Percentiles rank a stretch among this genome's conserved stretches.
phyloP scores from a whole-genome alignment of 1,284 basidiomycete genomes.

The Ganoderma meredithae region DNA sequence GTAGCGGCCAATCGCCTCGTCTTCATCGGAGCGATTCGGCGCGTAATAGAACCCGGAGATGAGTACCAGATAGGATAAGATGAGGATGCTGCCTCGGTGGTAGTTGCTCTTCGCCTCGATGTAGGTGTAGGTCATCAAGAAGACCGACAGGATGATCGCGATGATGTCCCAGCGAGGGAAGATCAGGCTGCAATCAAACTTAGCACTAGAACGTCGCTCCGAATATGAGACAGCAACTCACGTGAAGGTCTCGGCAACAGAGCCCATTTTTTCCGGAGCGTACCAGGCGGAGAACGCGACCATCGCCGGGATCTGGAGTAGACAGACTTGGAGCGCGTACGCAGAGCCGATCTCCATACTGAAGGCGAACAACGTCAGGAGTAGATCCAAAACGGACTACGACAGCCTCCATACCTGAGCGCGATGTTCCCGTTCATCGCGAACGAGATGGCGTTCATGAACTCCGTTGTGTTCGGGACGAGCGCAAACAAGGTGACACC shows the following conservation, averaged over 20 bases:
- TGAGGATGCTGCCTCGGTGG: slow-evolving; percentile 92
- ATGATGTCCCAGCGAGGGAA: slow-evolving; percentile 99
- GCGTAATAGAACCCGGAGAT: slow-evolving; percentile 84
- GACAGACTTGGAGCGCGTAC: slow-evolving; percentile 97
- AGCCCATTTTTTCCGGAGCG: slow-evolving; percentile 82
- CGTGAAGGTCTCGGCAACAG: slow-evolving; percentile 90
- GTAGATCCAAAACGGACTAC: not conserved
- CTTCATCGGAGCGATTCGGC: slow-evolving; percentile 45
- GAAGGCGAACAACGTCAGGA: slow-evolving; percentile 13
- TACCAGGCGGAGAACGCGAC: slow-evolving; percentile 98
- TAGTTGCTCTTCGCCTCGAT: slow-evolving; percentile 99
- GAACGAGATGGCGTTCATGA: slow-evolving; percentile 99
- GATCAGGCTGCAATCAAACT: slow-evolving; percentile 71
- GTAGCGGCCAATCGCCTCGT: slow-evolving; percentile 30
- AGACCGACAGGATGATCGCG: slow-evolving; percentile 92
- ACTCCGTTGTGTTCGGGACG: slow-evolving; percentile 99
- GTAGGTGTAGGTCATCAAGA: slow-evolving; percentile 98
- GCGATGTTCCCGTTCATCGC: slow-evolving; percentile 98
- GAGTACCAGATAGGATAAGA: slow-evolving; percentile 86
- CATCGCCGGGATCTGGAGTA: slow-evolving; percentile 98
- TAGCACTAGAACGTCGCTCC: slow-evolving; percentile 20
- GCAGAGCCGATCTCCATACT: slow-evolving; percentile 99
- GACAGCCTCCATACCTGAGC: slow-evolving; percentile 66
- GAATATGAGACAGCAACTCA: slow-evolving; percentile 47
- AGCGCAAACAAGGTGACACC: slow-evolving; percentile 97